These are phyloP conservation scores for Vigna nakashimae DNA, from an alignment of 306 rosid species.

Conservation along the genomic window DNA sequence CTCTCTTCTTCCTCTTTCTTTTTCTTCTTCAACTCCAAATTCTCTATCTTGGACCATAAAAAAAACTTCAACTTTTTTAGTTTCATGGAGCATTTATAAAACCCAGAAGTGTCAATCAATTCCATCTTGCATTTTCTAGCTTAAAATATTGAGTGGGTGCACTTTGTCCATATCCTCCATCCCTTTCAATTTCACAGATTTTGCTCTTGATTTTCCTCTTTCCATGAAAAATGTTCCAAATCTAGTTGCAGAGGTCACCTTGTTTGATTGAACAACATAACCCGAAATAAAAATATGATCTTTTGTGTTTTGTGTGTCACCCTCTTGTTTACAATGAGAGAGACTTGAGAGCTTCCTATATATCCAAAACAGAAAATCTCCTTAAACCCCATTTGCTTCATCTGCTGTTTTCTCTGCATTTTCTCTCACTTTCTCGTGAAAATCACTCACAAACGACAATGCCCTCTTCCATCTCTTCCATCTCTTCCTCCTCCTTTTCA, in stretches of 20 bases:
- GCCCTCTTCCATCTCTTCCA: conserved; percentile 23
- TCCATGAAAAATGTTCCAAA: conserved; percentile 14
- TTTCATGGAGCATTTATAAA: conserved; percentile 15
- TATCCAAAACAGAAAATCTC: neutral
- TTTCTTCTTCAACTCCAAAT: neutral
- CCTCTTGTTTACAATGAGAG: neutral
- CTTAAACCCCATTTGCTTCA: neutral
- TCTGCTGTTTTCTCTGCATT: conserved; percentile 15
- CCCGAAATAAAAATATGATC: neutral
- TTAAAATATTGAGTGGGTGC: conserved; percentile 12
- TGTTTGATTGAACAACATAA: neutral
- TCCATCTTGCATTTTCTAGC: neutral
- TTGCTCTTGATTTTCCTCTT: neutral
- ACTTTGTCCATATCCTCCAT: neutral
- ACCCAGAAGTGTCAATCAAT: neutral
- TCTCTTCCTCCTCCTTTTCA: conserved; percentile 7
- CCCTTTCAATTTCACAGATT: neutral
- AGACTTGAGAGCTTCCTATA: conserved; percentile 26
- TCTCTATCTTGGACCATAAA: neutral
- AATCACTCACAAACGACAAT: conserved; percentile 42
- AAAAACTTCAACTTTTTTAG: conserved; percentile 24
- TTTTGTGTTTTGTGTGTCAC: neutral
- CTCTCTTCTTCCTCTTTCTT: neutral
- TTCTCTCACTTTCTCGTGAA: conserved; percentile 37
- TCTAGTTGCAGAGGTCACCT: neutral